Percentiles rank a stretch among this genome's conserved stretches.
phyloP scores from a whole-genome alignment of 73 alveolate genomes.

The Symbiodinium pilosum region DNA sequence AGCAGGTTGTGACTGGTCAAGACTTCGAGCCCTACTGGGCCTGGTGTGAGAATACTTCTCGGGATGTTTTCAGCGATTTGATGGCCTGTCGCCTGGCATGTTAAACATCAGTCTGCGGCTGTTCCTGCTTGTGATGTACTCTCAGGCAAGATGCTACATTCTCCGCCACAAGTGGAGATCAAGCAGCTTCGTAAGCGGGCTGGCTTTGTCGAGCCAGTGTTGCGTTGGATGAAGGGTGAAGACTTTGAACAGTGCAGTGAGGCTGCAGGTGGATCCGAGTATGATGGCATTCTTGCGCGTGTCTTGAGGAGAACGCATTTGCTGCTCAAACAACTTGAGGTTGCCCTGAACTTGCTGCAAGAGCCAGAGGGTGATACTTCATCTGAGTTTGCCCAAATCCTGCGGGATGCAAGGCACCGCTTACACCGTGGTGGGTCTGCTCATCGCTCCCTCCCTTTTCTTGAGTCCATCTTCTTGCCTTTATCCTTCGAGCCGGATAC shows the following conservation, averaged over 20 bases:
- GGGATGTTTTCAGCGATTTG: background rate
- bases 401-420: background rate
- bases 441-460: slow-evolving; percentile 44
- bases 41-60: background rate
- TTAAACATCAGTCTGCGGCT: too few relatives aligned
- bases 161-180: background rate
- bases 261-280: slow-evolving; percentile 72
- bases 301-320: slow-evolving; percentile 48
- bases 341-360: background rate
- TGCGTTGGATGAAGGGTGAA: slow-evolving; percentile 22
- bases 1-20: background rate
- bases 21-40: slow-evolving; percentile 13
- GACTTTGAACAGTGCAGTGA: slow-evolving; percentile 72
- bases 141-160: background rate
- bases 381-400: background rate
- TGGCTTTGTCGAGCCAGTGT: slow-evolving; percentile 34
- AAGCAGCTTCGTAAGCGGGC: slow-evolving; percentile 61
- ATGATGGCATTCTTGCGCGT: slow-evolving; percentile 71
- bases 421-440: slow-evolving; percentile 72
- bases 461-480: slow-evolving; percentile 27
- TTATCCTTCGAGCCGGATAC: slow-evolving; percentile 71
- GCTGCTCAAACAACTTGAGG: slow-evolving; percentile 49
- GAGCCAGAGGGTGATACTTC: background rate
- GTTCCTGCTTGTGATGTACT: too few relatives aligned
- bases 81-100: background rate